Evolutionary conservation across 1,284 basidiomycete species (phyloP).

Genomic region (Malassezia furfur): DNA sequence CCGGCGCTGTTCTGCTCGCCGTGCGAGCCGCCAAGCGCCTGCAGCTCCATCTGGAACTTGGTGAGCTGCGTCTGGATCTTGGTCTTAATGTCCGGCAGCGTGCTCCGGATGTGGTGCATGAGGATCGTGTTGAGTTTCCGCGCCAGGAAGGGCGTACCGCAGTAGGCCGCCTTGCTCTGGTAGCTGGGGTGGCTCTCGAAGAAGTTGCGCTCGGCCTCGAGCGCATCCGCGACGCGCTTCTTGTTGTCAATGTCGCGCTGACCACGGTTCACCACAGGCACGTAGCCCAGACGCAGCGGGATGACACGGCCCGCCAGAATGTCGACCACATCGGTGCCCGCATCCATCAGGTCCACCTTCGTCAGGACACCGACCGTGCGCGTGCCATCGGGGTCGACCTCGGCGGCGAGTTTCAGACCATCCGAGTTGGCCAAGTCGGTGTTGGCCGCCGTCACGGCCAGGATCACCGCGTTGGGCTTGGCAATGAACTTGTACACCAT

Average conservation of each 20-base stretch:
- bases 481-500: slow-evolving; percentile 95
- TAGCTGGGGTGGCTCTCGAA: slow-evolving; percentile 90
- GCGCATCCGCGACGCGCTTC: slow-evolving; percentile 73
- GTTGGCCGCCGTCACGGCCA: slow-evolving; percentile 92
- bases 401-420: slow-evolving; percentile 87
- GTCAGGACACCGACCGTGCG: slow-evolving; percentile 95
- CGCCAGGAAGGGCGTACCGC: slow-evolving; percentile 93
- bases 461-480: slow-evolving; percentile 69
- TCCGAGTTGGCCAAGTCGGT: slow-evolving; percentile 97
- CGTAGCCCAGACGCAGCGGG: slow-evolving; percentile 86
- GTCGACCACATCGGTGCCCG: slow-evolving; percentile 93
- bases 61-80: slow-evolving; percentile 76
- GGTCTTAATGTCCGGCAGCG: slow-evolving; percentile 90
- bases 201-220: slow-evolving; percentile 81
- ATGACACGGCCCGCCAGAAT: slow-evolving; percentile 92
- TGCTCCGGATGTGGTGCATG: slow-evolving; percentile 94
- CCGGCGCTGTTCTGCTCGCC: slow-evolving; percentile 76
- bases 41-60: slow-evolving; percentile 76
- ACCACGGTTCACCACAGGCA: slow-evolving; percentile 92
- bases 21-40: slow-evolving; percentile 72
- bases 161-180: slow-evolving; percentile 85
- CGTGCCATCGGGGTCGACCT: slow-evolving; percentile 88
- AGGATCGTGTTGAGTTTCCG: slow-evolving; percentile 95
- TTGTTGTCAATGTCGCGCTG: slow-evolving; percentile 82
- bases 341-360: slow-evolving; percentile 96